Conservation (phyloP, 2,329 filamentous ascomycete species). For the Furcasterigmium sp. region DNA sequence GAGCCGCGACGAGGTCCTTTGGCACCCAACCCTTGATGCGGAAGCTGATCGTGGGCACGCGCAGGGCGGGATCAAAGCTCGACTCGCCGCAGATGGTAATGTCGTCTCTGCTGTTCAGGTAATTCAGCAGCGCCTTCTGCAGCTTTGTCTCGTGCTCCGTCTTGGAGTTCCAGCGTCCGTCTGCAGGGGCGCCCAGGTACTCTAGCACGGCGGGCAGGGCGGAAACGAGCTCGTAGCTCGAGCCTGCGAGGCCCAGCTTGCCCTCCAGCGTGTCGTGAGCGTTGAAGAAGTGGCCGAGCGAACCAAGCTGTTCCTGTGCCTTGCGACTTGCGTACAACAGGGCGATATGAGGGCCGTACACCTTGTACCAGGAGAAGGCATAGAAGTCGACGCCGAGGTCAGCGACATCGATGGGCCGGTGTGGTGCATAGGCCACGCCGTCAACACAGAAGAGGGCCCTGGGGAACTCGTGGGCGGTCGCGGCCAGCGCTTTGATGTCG, state of each 20-base stretch:
- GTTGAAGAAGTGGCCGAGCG: conserved; percentile 65
- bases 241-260: conserved; percentile 63
- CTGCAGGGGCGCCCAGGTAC: conserved; percentile 47
- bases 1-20: conserved; percentile 53
- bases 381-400: conserved; percentile 70
- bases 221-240: conserved; percentile 65
- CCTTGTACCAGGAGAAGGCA: conserved; percentile 77
- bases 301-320: conserved; percentile 50
- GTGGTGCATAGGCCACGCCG: conserved; percentile 71
- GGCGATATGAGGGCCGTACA: conserved; percentile 72
- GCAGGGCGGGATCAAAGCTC: conserved; percentile 35
- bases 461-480: conserved; percentile 44
- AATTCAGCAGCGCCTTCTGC: conserved; percentile 53
- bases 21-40: conserved; percentile 51
- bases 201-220: conserved; percentile 54
- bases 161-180: conserved; percentile 44
- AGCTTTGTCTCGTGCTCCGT: conserved; percentile 55
- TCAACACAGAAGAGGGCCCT: conserved; percentile 65
- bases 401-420: conserved; percentile 63
- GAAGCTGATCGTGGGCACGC: conserved; percentile 66
- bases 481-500: conserved; percentile 51
- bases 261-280: conserved; percentile 51
- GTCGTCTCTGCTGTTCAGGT: conserved; percentile 46
- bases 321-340: conserved; percentile 60
- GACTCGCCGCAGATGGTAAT: conserved; percentile 55